Conservation (phyloP, 2,329 filamentous ascomycete genomes). For the Penicillium capsulatum region DNA sequence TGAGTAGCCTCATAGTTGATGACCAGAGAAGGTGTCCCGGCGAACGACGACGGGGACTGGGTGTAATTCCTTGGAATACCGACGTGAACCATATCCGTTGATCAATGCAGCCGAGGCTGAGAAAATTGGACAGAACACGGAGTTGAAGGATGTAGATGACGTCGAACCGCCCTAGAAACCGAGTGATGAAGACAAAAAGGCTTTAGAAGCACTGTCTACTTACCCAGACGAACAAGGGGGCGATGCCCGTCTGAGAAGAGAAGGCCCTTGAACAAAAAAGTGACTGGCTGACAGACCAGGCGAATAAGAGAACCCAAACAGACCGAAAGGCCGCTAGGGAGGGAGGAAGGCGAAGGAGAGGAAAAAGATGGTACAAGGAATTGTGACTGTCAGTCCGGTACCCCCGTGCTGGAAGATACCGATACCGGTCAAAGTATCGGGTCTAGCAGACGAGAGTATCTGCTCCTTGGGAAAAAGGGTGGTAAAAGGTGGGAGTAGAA, state of each 20-base stretch:
- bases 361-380: conserved; percentile 81
- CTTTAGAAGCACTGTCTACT: conserved; percentile 88
- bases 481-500: conserved; percentile 13
- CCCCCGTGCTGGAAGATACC: conserved; percentile 68
- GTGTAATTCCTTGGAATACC: conserved; percentile 77
- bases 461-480: conserved; percentile 42
- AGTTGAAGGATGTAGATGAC: conserved; percentile 16
- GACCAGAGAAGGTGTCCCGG: conserved; percentile 81
- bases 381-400: conserved; percentile 64
- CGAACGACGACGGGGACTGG: conserved; percentile 70
- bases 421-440: conserved; percentile 83
- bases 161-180: conserved; percentile 22
- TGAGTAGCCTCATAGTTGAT: conserved; percentile 95
- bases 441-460: conserved; percentile 72
- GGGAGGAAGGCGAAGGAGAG: conserved; percentile 73
- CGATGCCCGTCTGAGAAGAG: conserved; percentile 90
- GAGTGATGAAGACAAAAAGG: conserved; percentile 29
- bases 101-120: conserved; percentile 21
- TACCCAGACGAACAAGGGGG: conserved; percentile 88
- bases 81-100: conserved; percentile 75
- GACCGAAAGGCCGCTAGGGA: conserved; percentile 69
- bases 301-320: conserved; percentile 61
- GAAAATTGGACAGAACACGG: conserved; percentile 10
- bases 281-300: conserved; percentile 68
- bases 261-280: conserved; percentile 77